phyloP scores from a whole-genome alignment of 768 basidiomycete species.

The Serendipita sp. region DNA sequence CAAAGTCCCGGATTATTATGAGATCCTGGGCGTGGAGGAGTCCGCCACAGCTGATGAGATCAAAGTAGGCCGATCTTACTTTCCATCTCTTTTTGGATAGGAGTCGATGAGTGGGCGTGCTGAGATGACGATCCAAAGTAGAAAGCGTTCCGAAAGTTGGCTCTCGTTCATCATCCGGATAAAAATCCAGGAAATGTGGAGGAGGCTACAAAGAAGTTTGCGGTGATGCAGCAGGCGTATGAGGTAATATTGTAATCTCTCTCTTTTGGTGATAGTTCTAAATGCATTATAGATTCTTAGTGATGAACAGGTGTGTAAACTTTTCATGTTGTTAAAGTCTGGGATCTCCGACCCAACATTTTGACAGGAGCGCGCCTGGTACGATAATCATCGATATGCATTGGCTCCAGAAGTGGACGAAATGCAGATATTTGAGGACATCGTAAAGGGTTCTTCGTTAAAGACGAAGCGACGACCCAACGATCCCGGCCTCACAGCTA shows the following conservation, averaged over 20 bases:
- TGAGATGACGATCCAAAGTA: constrained; percentile 19
- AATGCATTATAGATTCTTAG: constrained; percentile 51
- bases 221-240: constrained; percentile 84
- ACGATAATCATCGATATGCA: constrained; percentile 80
- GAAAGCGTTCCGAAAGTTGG: constrained; percentile 73
- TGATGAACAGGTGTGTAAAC: constrained; percentile 69
- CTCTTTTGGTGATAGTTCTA: background rate
- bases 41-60: constrained; percentile 78
- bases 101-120: background rate
- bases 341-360: constrained; percentile 21
- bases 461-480: constrained; percentile 29
- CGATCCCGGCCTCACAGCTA: constrained; percentile 64
- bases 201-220: constrained; percentile 75
- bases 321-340: constrained; percentile 14
- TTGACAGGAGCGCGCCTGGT: constrained; percentile 99
- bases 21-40: constrained; percentile 65
- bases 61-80: constrained; percentile 35
- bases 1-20: constrained; percentile 54
- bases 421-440: constrained; percentile 70
- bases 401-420: constrained; percentile 71
- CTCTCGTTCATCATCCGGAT: constrained; percentile 75
- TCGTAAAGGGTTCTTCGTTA: constrained; percentile 49
- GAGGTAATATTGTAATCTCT: constrained; percentile 39
- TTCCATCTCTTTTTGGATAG: no score
- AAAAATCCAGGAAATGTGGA: constrained; percentile 76